phyloP scores from a whole-genome alignment of 1,284 basidiomycete species.

The Mrakiaceae sp. region DNA sequence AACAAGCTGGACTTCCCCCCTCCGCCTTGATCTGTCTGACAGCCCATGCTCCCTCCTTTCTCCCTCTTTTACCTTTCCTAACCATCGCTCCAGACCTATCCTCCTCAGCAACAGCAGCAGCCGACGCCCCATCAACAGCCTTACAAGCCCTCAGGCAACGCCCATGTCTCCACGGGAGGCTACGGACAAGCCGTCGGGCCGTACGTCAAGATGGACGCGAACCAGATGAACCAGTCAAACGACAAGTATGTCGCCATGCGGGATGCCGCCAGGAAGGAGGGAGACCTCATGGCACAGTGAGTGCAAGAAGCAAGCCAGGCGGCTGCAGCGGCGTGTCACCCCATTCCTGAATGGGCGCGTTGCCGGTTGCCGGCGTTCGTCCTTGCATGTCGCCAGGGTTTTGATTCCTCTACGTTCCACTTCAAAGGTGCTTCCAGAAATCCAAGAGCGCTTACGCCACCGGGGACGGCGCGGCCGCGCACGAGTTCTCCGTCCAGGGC shows the following conservation, averaged over 20 bases:
- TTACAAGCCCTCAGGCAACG: background rate
- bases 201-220: conserved; percentile 28
- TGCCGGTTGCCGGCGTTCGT: background rate
- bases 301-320: too few species aligned
- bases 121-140: background rate
- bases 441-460: conserved; percentile 55
- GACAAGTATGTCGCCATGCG: conserved; percentile 53
- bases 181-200: conserved; percentile 16
- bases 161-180: background rate
- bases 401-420: too few species aligned
- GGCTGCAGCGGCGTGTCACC: too few species aligned
- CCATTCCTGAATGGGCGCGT: too few species aligned
- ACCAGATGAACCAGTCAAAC: conserved; percentile 50
- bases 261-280: conserved; percentile 53
- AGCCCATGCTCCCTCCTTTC: background rate
- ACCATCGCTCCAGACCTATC: background rate
- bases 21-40: background rate
- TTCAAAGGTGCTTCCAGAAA: conserved; percentile 46
- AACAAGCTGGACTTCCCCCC: background rate
- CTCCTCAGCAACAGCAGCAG: conserved; percentile 10
- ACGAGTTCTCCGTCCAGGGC: conserved; percentile 71
- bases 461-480: conserved; percentile 68
- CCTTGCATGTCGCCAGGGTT: conserved; percentile 21
- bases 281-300: conserved; percentile 24
- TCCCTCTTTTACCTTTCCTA: background rate